Base-by-base conservation (phyloP, 2,329 filamentous ascomycete genomes). In the Macrophomina pseudophaseolina region DNA sequence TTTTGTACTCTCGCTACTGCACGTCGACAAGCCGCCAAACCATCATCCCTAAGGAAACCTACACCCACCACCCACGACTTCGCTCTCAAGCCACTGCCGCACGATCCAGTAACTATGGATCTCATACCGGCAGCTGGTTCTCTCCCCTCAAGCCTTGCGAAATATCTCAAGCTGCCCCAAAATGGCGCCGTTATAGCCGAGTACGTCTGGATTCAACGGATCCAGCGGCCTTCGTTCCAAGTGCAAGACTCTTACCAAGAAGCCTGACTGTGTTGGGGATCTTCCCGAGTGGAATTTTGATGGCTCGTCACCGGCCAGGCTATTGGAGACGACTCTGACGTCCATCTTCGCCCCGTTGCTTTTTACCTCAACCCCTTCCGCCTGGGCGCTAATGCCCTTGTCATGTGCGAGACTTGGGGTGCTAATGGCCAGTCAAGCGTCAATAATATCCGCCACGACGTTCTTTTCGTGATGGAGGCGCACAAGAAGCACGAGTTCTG, bases 381-480 rank as follows among this genome's bases (percentile, higher is more conserved):
- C 73, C 87, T 89, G 69, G 88, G 88, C 68, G 91, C 93, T 82
- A 97, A 97, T 87, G 91, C 97, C 80, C 88, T 97, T 74, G 94
- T 98, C 75, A 91, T 98, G 76, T 88, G 90, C 78, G 94, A 97
- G 86, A 97, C 92, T 82, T 97, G 93, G 91, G 93, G 94, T 79
- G 85, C 91, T 71, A 94, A 97, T 82, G 94, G 93, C 78, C 93
- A 89, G 70, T 94, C 95, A 81, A 99, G 98, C 90, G 94, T 96
- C 83, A 98, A 88, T 91, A 99, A 99, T 91, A 92, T 90, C 90
- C 92, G 95, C 73, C 91, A 97, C 80, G 94, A 98, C 76, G 91
- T 90, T 76, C 88, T 88, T 78, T 91, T 95, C 81, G 86, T 97
- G 75, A 97, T 98, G 92, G 89, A 95, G 81, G 87, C 89, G 70